Base-by-base conservation (phyloP, 2,329 filamentous ascomycete genomes). In the Pseudocercospora fuligena region DNA sequence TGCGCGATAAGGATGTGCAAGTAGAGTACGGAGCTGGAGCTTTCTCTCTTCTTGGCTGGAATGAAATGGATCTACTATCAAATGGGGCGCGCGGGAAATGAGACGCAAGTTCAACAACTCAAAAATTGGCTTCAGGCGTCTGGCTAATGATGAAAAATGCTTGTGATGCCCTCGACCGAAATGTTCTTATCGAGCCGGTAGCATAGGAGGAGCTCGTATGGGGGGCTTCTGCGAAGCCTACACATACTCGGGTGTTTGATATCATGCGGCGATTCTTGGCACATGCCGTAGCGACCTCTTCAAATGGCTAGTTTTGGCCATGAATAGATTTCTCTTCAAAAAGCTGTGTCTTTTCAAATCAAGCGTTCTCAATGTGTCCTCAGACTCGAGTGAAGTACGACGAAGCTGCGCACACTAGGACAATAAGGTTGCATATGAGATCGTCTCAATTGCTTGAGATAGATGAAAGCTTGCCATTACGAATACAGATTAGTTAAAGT, bases 111-210 rank as follows among this genome's bases (percentile, higher is more conserved):
- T 49, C 60, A 19, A 36, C 60, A 62, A 27, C 16, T 23, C 14
- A 61, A 62, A 62, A 53, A 36, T 31, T 51, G 60, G 46, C 47
- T 62, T 27, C n/a, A 47, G 49, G 29, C 29, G 60, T 47, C 60
- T 62, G 60, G 60, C 49, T 62, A 49, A 53, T 62, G 60, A 62
- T 54, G 60, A 47, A 62, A 40, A 62, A 40, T 62, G 56, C 56
- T n/a, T 21, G 56, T 36, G 56, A 21, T 43, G 56, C 29, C 56
- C 53, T 58, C 56, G 56, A 58, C 23, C 36, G 56, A 36, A 27
- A 21, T 51, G 47, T 51, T 31, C 16, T 56, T 19, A 27, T 31
- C 25, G 27, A 31, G 56, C 31, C 33, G 29, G 19, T 36, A 58
- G 33, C 56, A 58, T 58, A 43, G n/a, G 31, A 58, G 29, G 31